Conservation (phyloP, 2,329 filamentous ascomycete species). For the Fusarium sp. region DNA sequence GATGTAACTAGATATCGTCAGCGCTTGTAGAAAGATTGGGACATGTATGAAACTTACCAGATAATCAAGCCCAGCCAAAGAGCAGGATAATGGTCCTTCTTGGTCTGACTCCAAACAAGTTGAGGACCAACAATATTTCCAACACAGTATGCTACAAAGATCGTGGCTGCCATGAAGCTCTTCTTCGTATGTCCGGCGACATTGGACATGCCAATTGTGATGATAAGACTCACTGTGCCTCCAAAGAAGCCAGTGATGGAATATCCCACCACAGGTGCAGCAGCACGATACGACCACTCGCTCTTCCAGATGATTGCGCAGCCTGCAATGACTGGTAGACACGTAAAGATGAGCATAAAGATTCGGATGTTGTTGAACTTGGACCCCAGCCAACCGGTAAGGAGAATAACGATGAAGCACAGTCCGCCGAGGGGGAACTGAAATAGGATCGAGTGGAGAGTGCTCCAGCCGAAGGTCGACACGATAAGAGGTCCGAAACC, state of each 20-base stretch:
- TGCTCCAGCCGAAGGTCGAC: constrained; percentile 74
- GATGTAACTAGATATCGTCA: constrained; percentile 63
- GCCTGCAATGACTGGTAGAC: constrained; percentile 78
- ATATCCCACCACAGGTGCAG: constrained; percentile 75
- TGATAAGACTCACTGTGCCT: constrained; percentile 70
- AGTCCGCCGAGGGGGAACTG: constrained; percentile 79
- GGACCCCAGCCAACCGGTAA: constrained; percentile 72
- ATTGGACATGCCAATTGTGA: constrained; percentile 69
- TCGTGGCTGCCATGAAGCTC: constrained; percentile 77
- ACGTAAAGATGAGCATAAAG: constrained; percentile 71
- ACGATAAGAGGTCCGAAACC: constrained; percentile 80
- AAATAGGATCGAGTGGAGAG: constrained; percentile 74
- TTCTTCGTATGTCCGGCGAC: constrained; percentile 83
- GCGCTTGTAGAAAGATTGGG: neutral
- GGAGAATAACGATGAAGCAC: constrained; percentile 73
- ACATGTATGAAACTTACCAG: constrained; percentile 53
- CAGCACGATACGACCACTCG: constrained; percentile 71
- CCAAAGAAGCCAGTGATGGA: constrained; percentile 79
- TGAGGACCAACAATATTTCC: constrained; percentile 82
- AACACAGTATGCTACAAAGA: constrained; percentile 81
- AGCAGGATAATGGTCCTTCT: constrained; percentile 74
- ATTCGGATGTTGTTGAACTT: constrained; percentile 72
- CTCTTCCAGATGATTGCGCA: constrained; percentile 80
- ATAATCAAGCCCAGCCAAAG: constrained; percentile 76
- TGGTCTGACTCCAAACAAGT: constrained; percentile 74